A percentile compares a stretch with the other conserved stretches of the same genome.
These are phyloP conservation scores for Metrosideros polymorpha DNA, from an alignment of 441 rosid genomes.

Conservation along the genomic window DNA sequence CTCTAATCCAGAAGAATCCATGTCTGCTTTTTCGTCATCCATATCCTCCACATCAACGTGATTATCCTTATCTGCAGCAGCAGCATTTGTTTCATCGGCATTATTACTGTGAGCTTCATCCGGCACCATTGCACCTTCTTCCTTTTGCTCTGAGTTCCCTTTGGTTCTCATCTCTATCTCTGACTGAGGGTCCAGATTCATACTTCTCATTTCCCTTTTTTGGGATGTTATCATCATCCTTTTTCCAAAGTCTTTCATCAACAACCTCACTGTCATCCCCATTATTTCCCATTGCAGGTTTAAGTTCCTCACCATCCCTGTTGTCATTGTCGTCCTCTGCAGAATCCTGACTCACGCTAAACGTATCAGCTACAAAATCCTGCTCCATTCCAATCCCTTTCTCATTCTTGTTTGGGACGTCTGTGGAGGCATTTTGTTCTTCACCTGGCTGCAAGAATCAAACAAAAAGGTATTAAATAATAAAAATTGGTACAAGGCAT, in stretches of 20 bases:
- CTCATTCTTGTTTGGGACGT: slow-evolving; percentile 49
- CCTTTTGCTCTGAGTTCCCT: slow-evolving; percentile 91
- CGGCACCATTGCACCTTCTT: slow-evolving; percentile 40
- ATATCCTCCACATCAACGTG: slow-evolving; percentile 31
- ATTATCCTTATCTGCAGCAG: slow-evolving; percentile 39
- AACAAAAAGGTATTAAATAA: slow-evolving; percentile 6
- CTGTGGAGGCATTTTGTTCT: slow-evolving; percentile 55
- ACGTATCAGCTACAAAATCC: slow-evolving; percentile 67
- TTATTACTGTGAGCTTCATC: slow-evolving; percentile 21
- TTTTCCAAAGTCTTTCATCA: slow-evolving; percentile 71
- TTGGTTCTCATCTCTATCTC: slow-evolving; percentile 38
- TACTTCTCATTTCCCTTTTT: slow-evolving; percentile 47
- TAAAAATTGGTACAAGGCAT: not conserved
- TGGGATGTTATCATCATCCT: slow-evolving; percentile 59
- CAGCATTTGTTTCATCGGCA: slow-evolving; percentile 26
- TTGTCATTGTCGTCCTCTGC: slow-evolving; percentile 42
- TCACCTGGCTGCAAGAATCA: slow-evolving; percentile 45
- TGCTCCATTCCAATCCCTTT: slow-evolving; percentile 96
- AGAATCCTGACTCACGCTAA: slow-evolving; percentile 77
- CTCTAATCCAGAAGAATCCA: slow-evolving; percentile 57
- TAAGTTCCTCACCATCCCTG: slow-evolving; percentile 57
- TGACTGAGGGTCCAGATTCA: slow-evolving; percentile 75
- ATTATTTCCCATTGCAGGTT: slow-evolving; percentile 69
- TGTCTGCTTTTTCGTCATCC: slow-evolving; percentile 60
- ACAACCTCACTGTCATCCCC: slow-evolving; percentile 68